Conservation (phyloP, 2,329 filamentous ascomycete genomes). For the Penicillium sp. region DNA sequence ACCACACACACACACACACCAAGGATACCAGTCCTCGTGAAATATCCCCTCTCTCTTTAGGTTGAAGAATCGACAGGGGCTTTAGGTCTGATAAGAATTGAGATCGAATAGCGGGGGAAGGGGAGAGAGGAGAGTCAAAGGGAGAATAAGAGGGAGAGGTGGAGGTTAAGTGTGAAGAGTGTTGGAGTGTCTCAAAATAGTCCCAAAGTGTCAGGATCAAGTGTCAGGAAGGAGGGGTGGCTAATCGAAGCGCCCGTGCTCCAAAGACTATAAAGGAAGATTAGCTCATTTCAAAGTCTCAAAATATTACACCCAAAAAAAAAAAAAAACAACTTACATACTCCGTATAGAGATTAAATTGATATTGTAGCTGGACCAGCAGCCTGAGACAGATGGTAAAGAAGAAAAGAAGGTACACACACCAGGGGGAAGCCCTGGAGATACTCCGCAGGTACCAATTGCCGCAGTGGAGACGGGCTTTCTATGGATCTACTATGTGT, state of each 20-base stretch:
- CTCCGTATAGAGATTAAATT: conserved; percentile 3
- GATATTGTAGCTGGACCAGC: conserved; percentile 11
- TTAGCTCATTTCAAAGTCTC: background rate
- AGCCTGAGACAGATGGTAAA: background rate
- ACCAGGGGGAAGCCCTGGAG: background rate
- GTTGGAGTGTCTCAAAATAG: background rate
- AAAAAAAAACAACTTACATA: background rate
- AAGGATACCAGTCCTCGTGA: conserved; percentile 17
- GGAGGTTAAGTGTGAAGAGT: background rate
- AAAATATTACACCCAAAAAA: background rate
- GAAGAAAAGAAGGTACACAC: background rate
- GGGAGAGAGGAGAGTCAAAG: background rate
- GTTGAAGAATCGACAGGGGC: conserved; percentile 25
- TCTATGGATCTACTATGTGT: background rate
- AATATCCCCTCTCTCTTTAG: conserved; percentile 14
- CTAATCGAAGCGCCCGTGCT: conserved; percentile 5
- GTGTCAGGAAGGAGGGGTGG: conserved; percentile 9
- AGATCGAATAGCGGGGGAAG: conserved; percentile 2
- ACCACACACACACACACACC: conserved; percentile 1
- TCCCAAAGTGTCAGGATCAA: background rate
- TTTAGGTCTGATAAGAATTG: background rate
- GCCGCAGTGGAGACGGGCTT: conserved; percentile 3
- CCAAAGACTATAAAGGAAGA: background rate
- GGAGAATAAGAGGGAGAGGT: background rate
- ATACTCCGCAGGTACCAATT: conserved; percentile 15